Evolutionary conservation across 169 alveolate species (phyloP).

Genomic region (Besnoitia besnoiti): DNA sequence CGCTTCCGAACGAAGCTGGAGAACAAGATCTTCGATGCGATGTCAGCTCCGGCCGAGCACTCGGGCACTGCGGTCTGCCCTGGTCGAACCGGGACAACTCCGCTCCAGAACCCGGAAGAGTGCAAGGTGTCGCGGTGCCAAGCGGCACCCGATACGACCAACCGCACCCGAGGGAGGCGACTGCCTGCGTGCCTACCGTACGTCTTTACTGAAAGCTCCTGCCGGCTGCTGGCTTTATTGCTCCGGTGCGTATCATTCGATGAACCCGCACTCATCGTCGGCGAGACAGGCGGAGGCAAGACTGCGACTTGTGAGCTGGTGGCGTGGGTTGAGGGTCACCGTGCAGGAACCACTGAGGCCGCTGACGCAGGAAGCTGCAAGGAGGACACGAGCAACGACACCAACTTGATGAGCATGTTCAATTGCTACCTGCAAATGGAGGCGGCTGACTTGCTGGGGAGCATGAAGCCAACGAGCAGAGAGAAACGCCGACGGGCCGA

Average conservation of each 20-base stretch:
- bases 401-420: constrained; percentile 47
- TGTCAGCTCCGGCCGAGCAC: constrained; percentile 44
- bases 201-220: constrained; percentile 72
- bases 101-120: constrained; percentile 41
- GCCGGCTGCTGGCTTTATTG: constrained; percentile 88
- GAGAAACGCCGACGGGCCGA: not conserved
- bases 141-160: not conserved
- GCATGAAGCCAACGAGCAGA: constrained; percentile 49
- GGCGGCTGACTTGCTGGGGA: constrained; percentile 64
- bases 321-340: constrained; percentile 77
- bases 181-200: constrained; percentile 67
- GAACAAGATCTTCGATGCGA: constrained; percentile 59
- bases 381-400: not conserved
- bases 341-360: not conserved
- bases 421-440: constrained; percentile 67
- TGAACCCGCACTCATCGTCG: constrained; percentile 98
- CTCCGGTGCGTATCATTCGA: constrained; percentile 90
- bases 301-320: constrained; percentile 94
- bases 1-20: constrained; percentile 67
- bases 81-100: not conserved
- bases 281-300: constrained; percentile 99
- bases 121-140: not conserved
- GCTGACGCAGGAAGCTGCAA: not conserved
- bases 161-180: constrained; percentile 3
- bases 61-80: no score